Percentiles rank a stretch among this genome's conserved stretches.
phyloP scores from a whole-genome alignment of 176 grass and related monocot species.

The Carex cristatella region DNA sequence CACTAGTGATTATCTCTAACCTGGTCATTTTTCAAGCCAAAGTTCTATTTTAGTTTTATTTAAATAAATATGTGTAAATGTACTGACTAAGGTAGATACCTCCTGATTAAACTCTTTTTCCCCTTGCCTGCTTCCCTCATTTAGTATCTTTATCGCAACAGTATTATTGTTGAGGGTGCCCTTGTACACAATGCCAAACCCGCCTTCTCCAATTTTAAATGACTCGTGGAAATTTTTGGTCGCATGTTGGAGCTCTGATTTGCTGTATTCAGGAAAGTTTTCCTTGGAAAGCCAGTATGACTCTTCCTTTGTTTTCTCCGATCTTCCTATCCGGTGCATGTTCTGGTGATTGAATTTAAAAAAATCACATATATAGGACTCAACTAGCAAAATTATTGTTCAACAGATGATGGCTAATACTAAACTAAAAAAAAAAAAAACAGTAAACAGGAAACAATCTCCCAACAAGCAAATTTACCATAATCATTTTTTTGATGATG shows the following conservation, averaged over 20 bases:
- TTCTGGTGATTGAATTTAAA: background rate
- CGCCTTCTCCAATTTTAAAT: slow-evolving; percentile 20
- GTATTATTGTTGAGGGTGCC: background rate
- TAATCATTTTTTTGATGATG: no score
- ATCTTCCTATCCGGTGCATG: background rate
- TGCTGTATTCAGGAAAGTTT: background rate
- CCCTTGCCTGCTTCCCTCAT: slow-evolving; percentile 4
- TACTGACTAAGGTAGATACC: background rate
- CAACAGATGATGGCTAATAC: no score
- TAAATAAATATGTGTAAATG: no score
- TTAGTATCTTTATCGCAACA: slow-evolving; percentile 16
- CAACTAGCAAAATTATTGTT: background rate
- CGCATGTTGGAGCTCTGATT: slow-evolving; percentile 4
- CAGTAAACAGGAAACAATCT: background rate
- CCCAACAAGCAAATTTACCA: no score
- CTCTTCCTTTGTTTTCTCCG: background rate
- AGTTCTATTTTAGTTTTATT: no score
- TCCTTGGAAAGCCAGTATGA: background rate
- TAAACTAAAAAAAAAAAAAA: background rate
- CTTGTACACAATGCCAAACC: slow-evolving; percentile 18
- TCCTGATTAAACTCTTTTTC: slow-evolving; percentile 11
- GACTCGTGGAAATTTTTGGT: slow-evolving; percentile 17
- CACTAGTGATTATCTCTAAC: background rate
- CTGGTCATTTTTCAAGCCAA: background rate
- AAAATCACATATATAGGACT: background rate